Base-by-base conservation (phyloP, 768 basidiomycete species). In the Rubroboletus satanas region DNA sequence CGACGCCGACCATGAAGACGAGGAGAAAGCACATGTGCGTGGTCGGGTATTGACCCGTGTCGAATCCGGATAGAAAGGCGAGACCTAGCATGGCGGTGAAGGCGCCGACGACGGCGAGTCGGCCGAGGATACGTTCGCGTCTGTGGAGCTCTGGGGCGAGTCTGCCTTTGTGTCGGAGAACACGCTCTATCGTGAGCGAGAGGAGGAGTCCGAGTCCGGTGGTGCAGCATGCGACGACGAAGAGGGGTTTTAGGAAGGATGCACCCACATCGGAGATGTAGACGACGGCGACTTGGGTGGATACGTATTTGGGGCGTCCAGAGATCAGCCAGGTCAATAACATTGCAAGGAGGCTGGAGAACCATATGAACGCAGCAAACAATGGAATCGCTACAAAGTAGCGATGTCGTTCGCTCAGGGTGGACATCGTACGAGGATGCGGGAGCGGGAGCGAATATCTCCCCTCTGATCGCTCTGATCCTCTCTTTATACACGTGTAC, bases 261-360 rank as follows among this genome's bases (percentile, higher is more conserved):
- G 90, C 88, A n/a, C 85, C 88, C 35, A 90, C 71, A 62, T 91
- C 88, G 39, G 87, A 88, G 45, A 91, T 89, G 68, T 86, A 89
- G n/a, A 83, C 81, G 49, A 89, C 81, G 1, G 69, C 68, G 21
- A 79, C 78, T 36, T 83, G 77, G 66, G 79, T 75, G 14, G 84
- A 78, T 15, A 75, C 75, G 60, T 77, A 75, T 52, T 71, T 71
- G 23, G 75, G 77, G 31, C 79, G 73, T 18, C 87, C 86, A n/a
- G 77, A 74, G 9, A 81, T 82, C 23, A 84, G 75, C 87, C 87
- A 91, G 29, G 82, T 82, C 51, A 88, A 78, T 31, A 91, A 70
- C 81, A 91, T 82, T 2, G 87, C 78, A 46, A 84, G 77, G 9
- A 91, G 73, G 12, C 80, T 87, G 77, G 82, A 74, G 59, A 83